Conservation (phyloP, 108 stramenopile species). For the Cyclotella sp. region DNA sequence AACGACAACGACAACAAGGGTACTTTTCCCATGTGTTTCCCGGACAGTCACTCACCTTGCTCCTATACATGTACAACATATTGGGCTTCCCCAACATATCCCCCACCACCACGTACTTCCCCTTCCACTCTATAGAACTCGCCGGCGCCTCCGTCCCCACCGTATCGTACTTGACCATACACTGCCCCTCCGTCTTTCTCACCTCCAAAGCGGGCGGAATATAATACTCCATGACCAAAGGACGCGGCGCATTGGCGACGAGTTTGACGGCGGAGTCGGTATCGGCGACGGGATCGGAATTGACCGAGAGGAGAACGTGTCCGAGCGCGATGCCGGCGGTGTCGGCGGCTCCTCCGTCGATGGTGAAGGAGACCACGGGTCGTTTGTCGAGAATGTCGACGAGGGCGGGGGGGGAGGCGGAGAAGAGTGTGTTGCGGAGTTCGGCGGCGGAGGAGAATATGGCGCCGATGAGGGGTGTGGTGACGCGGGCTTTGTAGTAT, state of each 20-base stretch:
- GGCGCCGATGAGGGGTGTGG: slow-evolving; percentile 28
- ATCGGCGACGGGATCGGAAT: slow-evolving; percentile 21
- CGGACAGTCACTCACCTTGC: slow-evolving; percentile 31
- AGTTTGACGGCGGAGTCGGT: slow-evolving; percentile 21
- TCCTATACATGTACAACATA: slow-evolving; percentile 48
- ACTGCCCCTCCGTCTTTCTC: slow-evolving; percentile 33
- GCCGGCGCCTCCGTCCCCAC: slow-evolving; percentile 19
- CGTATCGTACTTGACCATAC: slow-evolving; percentile 53
- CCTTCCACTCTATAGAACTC: slow-evolving; percentile 40
- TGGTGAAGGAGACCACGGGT: slow-evolving; percentile 41
- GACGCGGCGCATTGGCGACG: slow-evolving; percentile 26
- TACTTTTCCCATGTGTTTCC: background rate
- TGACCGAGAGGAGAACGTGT: slow-evolving; percentile 35
- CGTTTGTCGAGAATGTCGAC: slow-evolving; percentile 29
- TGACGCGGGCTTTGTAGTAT: slow-evolving; percentile 39
- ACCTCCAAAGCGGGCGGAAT: slow-evolving; percentile 30
- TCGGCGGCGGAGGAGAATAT: slow-evolving; percentile 38
- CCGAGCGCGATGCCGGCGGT: slow-evolving; percentile 8
- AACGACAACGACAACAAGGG: background rate
- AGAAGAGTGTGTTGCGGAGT: slow-evolving; percentile 24
- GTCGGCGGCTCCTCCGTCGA: background rate
- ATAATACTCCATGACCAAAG: slow-evolving; percentile 40
- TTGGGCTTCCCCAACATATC: slow-evolving; percentile 40
- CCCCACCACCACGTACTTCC: slow-evolving; percentile 53
- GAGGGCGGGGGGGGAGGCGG: slow-evolving; percentile 10